Conservation (phyloP, 257 asterid genomes). For the Nicotiana tomentosiformis region DNA sequence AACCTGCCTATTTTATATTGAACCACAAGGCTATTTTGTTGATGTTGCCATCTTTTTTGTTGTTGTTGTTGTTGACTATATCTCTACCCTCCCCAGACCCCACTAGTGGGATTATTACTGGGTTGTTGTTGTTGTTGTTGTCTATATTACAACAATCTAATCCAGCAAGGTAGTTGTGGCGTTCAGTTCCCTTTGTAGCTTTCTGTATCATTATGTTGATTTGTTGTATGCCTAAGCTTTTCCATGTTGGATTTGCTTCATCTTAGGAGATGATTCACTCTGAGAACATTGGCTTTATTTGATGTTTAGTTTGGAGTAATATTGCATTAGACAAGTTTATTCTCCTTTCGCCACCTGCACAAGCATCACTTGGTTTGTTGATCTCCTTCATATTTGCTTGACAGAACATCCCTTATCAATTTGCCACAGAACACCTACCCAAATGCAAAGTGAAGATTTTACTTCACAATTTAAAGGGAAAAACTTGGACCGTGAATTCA, state of each 20-base stretch:
- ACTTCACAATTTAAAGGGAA: slow-evolving; percentile 71
- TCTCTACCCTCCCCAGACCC: too few relatives aligned
- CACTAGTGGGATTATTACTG: too few relatives aligned
- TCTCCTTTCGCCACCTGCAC: neutral
- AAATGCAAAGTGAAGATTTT: slow-evolving; percentile 73
- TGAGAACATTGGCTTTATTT: slow-evolving; percentile 1
- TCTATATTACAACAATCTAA: neutral
- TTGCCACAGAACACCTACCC: slow-evolving; percentile 78
- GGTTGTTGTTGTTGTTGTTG: neutral
- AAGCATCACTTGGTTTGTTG: slow-evolving; percentile 4
- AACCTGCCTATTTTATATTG: neutral
- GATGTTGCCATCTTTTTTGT: neutral
- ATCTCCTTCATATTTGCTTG: slow-evolving; percentile 16
- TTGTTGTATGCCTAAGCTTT: neutral
- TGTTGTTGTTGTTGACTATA: neutral
- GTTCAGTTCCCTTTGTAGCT: neutral
- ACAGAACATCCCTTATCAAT: slow-evolving; percentile 88
- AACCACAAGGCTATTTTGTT: neutral
- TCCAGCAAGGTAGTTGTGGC: neutral
- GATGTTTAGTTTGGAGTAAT: neutral
- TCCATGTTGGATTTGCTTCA: neutral
- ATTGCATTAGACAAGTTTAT: neutral
- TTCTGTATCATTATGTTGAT: neutral
- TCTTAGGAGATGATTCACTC: neutral
- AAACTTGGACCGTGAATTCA: slow-evolving; percentile 82